phyloP scores from a whole-genome alignment of 2,329 filamentous ascomycete genomes.

The Aspergillus pseudoglaucus region DNA sequence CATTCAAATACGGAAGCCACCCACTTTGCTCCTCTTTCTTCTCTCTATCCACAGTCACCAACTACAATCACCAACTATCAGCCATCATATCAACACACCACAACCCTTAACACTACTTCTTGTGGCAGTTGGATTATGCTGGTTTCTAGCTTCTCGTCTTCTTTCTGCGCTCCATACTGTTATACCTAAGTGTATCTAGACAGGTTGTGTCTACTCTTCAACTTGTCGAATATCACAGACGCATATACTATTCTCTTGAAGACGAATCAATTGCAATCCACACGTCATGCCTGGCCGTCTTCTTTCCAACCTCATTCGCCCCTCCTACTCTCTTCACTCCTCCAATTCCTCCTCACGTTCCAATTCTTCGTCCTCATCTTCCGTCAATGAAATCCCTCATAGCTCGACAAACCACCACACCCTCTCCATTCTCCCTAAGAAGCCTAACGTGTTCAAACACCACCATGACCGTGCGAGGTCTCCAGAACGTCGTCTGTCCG shows the following conservation, averaged over 20 bases:
- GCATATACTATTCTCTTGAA: too few species aligned
- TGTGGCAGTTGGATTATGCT: neutral
- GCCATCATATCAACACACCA: too few species aligned
- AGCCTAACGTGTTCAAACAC: constrained; percentile 15
- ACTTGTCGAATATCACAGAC: too few species aligned
- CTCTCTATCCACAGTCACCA: neutral
- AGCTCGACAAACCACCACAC: neutral
- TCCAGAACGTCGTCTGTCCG: constrained; percentile 36
- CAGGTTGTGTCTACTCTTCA: too few species aligned
- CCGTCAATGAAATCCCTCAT: constrained; percentile 29
- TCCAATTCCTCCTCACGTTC: constrained; percentile 24
- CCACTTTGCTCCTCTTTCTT: neutral
- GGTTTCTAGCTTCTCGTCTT: neutral
- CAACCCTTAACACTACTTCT: too few species aligned
- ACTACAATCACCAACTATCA: neutral
- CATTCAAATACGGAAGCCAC: neutral
- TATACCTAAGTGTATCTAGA: too few species aligned
- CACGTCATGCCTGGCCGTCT: constrained; percentile 34
- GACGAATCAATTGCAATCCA: too few species aligned
- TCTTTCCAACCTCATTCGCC: constrained; percentile 34
- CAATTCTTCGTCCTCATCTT: constrained; percentile 31
- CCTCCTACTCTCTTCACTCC: constrained; percentile 24
- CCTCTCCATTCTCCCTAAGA: constrained; percentile 15
- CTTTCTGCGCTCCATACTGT: too few species aligned
- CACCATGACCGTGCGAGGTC: constrained; percentile 26